Base-by-base conservation (phyloP, 169 alveolate species). In the Toxoplasma gondii region DNA sequence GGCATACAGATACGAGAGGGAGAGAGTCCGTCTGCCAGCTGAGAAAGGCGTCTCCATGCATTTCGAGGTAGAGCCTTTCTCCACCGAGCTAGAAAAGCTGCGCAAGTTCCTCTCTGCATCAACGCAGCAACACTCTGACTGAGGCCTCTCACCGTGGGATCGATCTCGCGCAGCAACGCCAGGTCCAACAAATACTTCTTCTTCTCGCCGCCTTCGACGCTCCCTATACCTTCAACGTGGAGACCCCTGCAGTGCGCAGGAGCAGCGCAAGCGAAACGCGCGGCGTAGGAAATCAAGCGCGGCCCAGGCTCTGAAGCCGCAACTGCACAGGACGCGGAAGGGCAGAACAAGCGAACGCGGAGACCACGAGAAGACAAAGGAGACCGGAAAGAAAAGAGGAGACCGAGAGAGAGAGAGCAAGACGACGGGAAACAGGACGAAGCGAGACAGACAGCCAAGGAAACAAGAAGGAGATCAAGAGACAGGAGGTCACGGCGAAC, bases 131-230 rank as follows among this genome's bases (percentile, higher is more conserved):
- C n/a, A n/a, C n/a, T n/a, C 41, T 49, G 49, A 38, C 7, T 19
- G 10, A 80, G 88, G 5, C n/a, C 22, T n/a, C 45, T 78, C 7
- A 78, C 86, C 86, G 12, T n/a, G 27, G 86, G 86, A 17, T n/a
- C 39, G 22, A 78, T 78, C 16, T 78, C 86, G 39, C 86, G 39
- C 45, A 78, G 44, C n/a, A 78, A 78, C 4, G 39, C 49, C 45
- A 78, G 45, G n/a, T 78, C 86, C 12, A 78, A 27, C 10, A 78
- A 7, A 27, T 78, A 78, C 22, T 78, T 78, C 86, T 78, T 78
- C 86, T 78, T 78, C 86, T 19, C 86, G 12, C 86, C 86, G 16
- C 45, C 86, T 2, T 78, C 86, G 39, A n/a, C 43, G 39, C 86
- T 78, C 7, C 45, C 86, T 17, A 41, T 9, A 7, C 86, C 86